A percentile compares a stretch with the other conserved stretches of the same genome.
phyloP scores from a whole-genome alignment of 108 stramenopile species.

The Stephanodiscus minutulus region DNA sequence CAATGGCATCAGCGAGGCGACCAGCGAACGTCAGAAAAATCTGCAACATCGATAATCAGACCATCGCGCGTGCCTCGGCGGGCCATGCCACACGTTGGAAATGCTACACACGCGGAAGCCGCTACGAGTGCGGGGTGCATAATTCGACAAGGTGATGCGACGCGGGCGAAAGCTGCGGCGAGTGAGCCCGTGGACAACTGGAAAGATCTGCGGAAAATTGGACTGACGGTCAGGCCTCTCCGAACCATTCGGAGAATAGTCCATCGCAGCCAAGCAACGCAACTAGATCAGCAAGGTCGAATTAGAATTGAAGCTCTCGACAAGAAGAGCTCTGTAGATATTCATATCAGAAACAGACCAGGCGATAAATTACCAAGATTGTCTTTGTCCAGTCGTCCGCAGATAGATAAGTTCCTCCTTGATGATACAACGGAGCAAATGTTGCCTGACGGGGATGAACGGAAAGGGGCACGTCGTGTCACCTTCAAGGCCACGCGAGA shows the following conservation, averaged over 20 bases:
- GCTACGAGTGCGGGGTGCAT: constrained; percentile 45
- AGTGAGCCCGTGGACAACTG: background rate
- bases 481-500: constrained; percentile 49
- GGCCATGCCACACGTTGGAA: constrained; percentile 37
- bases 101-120: constrained; percentile 20
- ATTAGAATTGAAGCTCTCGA: background rate
- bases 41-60: background rate
- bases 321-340: background rate
- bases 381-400: background rate
- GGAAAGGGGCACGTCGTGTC: constrained; percentile 27
- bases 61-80: constrained; percentile 23
- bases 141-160: constrained; percentile 17
- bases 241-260: constrained; percentile 40
- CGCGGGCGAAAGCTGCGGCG: background rate
- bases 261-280: constrained; percentile 8
- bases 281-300: background rate
- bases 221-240: constrained; percentile 14
- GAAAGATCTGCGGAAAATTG: background rate
- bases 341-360: background rate
- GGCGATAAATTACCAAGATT: background rate
- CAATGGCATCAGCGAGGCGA: background rate
- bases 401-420: background rate
- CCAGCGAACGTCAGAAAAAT: background rate
- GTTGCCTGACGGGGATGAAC: background rate
- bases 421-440: background rate